Base-by-base conservation (phyloP, 75 land plant genomes). In the Pinus taeda region DNA sequence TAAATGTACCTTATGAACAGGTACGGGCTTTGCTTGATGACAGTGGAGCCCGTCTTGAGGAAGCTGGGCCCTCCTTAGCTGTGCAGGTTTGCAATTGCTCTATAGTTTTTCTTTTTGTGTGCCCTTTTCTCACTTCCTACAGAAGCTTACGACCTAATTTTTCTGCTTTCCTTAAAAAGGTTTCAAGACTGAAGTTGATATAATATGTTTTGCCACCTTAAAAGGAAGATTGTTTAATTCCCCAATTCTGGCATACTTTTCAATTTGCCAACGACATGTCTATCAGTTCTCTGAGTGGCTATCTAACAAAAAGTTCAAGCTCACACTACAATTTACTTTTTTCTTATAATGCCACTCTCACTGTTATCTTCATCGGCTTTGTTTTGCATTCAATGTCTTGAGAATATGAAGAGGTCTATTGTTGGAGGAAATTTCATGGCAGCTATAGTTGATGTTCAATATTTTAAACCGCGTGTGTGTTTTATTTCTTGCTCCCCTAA, bases 1-100 rank as follows among this genome's bases (percentile, higher is more conserved):
- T 61, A 15, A 26, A 55, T 22, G 30, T 39, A 15, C 12, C 11
- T 15, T 67, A n/a, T 45, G 74, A 67, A 11, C 81, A 97, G 99
- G 96, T 97, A 9, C 87, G 99, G 70, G 99, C 98, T 77, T 82
- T 97, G 76, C 86, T 93, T 86, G 98, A 97, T 86, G 92, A 97
- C 59, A 82, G 81, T 74, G 99, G 99, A 69, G 79, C 74, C 22
- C 89, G 88, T 24, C 91, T 95, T 77, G 89, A 90, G 65, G 83
- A 90, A 84, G 99, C 99, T 71, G 86, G 94, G 24, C 99, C 99
- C 58, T 93, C 98, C 53, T 85, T 84, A 4, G 96, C 99, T 58
- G 96, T 93, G 53, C 99, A 97, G 99, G 99, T 97, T 74, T 62
- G 57, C 17, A 17, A 70, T 64, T 37, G 24, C 26, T 65, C 15